Evolutionary conservation across 1,284 basidiomycete species (phyloP), one percentile per base, ranked within the genome.

Genomic region (Cutaneotrichosporon sp.): DNA sequence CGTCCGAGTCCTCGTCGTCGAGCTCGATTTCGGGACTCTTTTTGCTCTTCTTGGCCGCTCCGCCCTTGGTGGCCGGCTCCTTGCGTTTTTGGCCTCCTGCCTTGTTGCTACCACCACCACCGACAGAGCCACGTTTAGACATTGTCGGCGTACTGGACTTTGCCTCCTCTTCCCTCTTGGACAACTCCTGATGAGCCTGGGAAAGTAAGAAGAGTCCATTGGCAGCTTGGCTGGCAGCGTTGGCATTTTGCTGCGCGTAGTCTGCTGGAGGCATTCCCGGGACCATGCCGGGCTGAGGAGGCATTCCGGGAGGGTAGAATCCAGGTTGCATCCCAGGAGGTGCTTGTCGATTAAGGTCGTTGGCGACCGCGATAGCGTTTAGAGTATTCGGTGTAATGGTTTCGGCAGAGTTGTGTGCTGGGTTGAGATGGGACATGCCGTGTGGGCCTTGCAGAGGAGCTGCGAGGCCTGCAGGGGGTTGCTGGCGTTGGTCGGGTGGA

Each of bases 181-280:
- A 88, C 52, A 96, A 82, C 79, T 96, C 91, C 70, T 94, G 90
- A 68, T 94, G 91, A 20, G 91, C 91, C 72, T 96, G 90, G 7
- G 85, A 88, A 52, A 97, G 83, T 45, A 97, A 78, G 78, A 93
- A 97, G 39, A 97, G 82, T 17, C 92, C 92, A 68, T 92, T 93
- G 49, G 90, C 86, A 29, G 89, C 88, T 59, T 74, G 72, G 37
- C 63, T 67, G 3, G 72, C 72, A 3, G 72, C 72, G 34, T 72
- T 72, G 54, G 70, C 71, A 25, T 62, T 66, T 52, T 72, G 72
- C 44, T 74, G 70, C 5, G 68, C 69, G 41, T 69, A 74, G 53
- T 71, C 70, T 14, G 64, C 66, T 24, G 63, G 61, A 12, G 59
- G 61, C 49, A 60, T 60, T 11, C 52, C 55, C 5, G 43, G 42